phyloP scores from a whole-genome alignment of 208 protist species.

The Crithidia bombi region DNA sequence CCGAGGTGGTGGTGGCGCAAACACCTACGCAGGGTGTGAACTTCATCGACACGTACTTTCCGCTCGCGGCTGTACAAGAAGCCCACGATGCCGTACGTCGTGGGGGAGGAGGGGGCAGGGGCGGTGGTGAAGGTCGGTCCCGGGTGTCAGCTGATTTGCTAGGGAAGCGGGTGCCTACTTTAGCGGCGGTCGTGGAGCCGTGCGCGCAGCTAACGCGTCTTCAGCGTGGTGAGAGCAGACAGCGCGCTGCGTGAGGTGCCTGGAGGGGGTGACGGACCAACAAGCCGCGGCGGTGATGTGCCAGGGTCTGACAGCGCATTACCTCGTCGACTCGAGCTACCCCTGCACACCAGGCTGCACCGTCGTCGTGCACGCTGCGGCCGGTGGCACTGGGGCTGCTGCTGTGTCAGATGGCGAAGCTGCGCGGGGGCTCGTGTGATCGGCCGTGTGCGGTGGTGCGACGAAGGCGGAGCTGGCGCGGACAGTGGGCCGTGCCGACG shows the following conservation, averaged over 20 bases:
- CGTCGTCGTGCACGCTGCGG: slow-evolving; percentile 88
- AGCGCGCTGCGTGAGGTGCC: slow-evolving; percentile 41
- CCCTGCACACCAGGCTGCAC: slow-evolving; percentile 40
- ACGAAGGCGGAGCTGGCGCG: slow-evolving; percentile 72
- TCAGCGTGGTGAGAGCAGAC: slow-evolving; percentile 40
- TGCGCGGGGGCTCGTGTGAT: slow-evolving; percentile 91
- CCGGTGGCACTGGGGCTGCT: slow-evolving; percentile 86
- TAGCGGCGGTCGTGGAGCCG: slow-evolving; percentile 23
- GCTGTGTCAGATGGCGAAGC: slow-evolving; percentile 92
- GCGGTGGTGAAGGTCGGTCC: slow-evolving; percentile 50
- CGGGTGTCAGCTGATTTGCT: slow-evolving; percentile 26
- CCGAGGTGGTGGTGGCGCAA: slow-evolving; percentile 60
- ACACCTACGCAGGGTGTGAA: slow-evolving; percentile 85
- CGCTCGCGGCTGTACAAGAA: slow-evolving; percentile 82
- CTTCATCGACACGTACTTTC: slow-evolving; percentile 94
- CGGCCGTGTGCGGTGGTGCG: slow-evolving; percentile 71
- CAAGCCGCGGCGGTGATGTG: slow-evolving; percentile 62
- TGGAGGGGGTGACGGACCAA: slow-evolving; percentile 51
- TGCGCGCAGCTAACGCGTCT: slow-evolving; percentile 74
- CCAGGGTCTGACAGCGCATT: slow-evolving; percentile 92
- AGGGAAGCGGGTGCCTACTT: slow-evolving; percentile 84
- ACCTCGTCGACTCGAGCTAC: slow-evolving; percentile 77
- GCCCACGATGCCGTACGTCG: slow-evolving; percentile 63
- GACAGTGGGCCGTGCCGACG: slow-evolving; percentile 53
- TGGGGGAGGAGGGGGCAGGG: slow-evolving; percentile 82